Evolutionary conservation across 768 basidiomycete species (phyloP), one percentile per base, ranked within the genome.

Genomic region (Lactifluus piperatus): DNA sequence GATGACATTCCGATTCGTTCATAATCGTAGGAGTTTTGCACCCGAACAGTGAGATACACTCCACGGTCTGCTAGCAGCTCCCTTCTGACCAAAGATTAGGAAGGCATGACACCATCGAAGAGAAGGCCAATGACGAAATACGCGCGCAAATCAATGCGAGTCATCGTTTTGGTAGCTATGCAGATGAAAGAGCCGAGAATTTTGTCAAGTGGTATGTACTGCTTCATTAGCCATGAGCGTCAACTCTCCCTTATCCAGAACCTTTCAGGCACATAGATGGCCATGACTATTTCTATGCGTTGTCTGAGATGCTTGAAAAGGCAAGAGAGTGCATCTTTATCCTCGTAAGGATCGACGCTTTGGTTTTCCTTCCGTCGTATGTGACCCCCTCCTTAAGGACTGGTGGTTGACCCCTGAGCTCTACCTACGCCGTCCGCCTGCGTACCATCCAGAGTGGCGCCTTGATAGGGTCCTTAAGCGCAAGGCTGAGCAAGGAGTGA

Each of bases 401-500:
- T 91, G 90, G 91, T 94, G 94, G 94, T 80, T 98, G 61, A 89
- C 90, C 0, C 95, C 95, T 1, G 95, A 98, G 69, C 74, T 98
- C 3, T 97, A 92, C 73, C 85, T 98, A 37, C 86, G 95, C 53
- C 88, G 97, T 11, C 97, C 95, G 1, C 86, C 94, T 6, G 89
- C 91, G 0, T 73, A 83, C 65, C 79, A 91, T 68, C 85, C 86
- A 6, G 85, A 97, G 71, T 99, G 86, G 83, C 81, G 97, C 26
- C 79, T 99, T 27, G 97, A 99, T 70, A 75, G 83, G 34, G 69
- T 98, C 13, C 77, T 98, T 51, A 76, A 88, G 71, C 81, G 86
- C 53, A 97, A 97, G 73, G 97, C 97, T 0, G 77, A 91, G 68
- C 75, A 95, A 66, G 97, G 95, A 22, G 97, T 98, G 57, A 91